These are phyloP conservation scores for Chalciporus sphaerocephalus DNA, from an alignment of 768 basidiomycete genomes.

Conservation along the genomic window DNA sequence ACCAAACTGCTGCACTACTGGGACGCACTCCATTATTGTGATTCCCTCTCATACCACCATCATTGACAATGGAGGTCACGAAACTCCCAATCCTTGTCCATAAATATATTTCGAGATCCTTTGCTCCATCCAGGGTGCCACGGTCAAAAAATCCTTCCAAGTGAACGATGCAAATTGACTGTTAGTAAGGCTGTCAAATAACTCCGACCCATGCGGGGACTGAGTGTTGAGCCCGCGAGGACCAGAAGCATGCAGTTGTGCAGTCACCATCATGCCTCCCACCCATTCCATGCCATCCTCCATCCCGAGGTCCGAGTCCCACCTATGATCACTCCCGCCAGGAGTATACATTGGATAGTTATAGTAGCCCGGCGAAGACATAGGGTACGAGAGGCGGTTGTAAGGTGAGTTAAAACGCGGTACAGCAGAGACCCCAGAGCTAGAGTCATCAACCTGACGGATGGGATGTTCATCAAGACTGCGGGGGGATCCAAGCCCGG, in stretches of 20 bases:
- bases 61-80: constrained; percentile 1
- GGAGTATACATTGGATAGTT: constrained; percentile 74
- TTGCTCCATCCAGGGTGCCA: constrained; percentile 79
- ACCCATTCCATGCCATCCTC: constrained; percentile 69
- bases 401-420: constrained; percentile 25
- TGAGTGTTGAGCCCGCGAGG: constrained; percentile 36
- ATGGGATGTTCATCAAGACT: constrained; percentile 3
- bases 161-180: constrained; percentile 67
- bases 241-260: constrained; percentile 50
- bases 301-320: constrained; percentile 50
- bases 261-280: constrained; percentile 65
- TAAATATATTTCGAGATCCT: constrained; percentile 59
- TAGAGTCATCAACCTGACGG: constrained; percentile 2
- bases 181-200: constrained; percentile 44
- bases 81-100: constrained; percentile 68
- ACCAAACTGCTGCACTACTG: neutral
- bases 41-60: neutral
- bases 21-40: neutral
- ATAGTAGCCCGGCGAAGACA: constrained; percentile 49
- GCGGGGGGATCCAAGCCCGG: constrained; percentile 46
- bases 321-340: constrained; percentile 63
- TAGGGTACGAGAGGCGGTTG: constrained; percentile 48
- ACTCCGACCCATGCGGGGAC: constrained; percentile 45
- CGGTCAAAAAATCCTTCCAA: constrained; percentile 62
- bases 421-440: constrained; percentile 1